phyloP scores from a whole-genome alignment of 2,329 filamentous ascomycete species.

The Hypoxylon sp. region DNA sequence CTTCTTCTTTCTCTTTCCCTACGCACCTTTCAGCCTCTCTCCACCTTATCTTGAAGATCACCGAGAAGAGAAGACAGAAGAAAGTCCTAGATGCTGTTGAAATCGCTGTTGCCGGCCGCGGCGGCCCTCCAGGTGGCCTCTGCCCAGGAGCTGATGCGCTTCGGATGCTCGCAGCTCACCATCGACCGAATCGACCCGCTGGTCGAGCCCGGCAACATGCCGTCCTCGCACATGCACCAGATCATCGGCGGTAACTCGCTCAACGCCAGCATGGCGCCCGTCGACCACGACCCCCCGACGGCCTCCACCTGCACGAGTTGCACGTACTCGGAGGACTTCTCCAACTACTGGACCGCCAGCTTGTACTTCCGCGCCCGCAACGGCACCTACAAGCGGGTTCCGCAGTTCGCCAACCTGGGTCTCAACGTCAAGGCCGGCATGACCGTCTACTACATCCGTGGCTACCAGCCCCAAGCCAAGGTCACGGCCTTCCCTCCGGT shows the following conservation, averaged over 20 bases:
- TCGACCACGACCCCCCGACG: conserved; percentile 38
- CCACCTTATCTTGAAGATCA: neutral
- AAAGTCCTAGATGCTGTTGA: conserved; percentile 44
- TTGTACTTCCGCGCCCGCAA: conserved; percentile 46
- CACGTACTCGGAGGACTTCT: conserved; percentile 47
- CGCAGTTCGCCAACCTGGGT: conserved; percentile 44
- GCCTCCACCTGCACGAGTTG: conserved; percentile 44
- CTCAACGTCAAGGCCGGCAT: conserved; percentile 43
- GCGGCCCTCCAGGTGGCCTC: conserved; percentile 40
- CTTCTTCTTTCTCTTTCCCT: conserved; percentile 21
- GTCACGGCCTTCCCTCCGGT: conserved; percentile 45
- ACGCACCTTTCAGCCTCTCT: conserved; percentile 5
- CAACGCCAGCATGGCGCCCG: conserved; percentile 44
- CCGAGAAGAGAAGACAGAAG: conserved; percentile 11
- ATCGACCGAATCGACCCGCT: conserved; percentile 46
- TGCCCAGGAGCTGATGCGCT: conserved; percentile 49
- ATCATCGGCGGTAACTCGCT: conserved; percentile 46
- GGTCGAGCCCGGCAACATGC: conserved; percentile 43
- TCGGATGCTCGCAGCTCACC: conserved; percentile 48
- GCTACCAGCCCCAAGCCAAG: conserved; percentile 40
- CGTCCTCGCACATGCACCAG: conserved; percentile 46
- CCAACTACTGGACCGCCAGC: conserved; percentile 47
- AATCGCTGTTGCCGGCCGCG: conserved; percentile 41
- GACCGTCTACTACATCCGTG: conserved; percentile 47
- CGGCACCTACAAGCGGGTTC: conserved; percentile 45